phyloP scores from a whole-genome alignment of 768 basidiomycete genomes.

The Boletus vinaceobasis region DNA sequence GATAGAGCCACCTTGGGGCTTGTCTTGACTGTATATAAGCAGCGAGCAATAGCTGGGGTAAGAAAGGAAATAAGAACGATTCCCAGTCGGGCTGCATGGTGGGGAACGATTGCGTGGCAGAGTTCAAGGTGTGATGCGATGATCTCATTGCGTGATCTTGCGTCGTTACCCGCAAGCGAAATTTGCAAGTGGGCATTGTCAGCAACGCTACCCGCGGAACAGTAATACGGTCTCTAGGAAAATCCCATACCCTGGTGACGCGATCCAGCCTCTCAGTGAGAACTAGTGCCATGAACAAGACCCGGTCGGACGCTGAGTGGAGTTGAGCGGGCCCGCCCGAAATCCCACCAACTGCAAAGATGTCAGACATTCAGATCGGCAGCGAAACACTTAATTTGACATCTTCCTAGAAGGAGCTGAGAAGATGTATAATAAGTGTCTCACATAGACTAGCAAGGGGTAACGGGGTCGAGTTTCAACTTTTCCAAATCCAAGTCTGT shows the following conservation, averaged over 20 bases:
- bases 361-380: neutral
- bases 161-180: conserved; percentile 15
- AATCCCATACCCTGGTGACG: neutral
- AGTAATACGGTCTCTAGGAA: neutral
- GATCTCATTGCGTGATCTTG: conserved; percentile 32
- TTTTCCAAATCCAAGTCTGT: neutral
- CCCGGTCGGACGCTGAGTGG: neutral
- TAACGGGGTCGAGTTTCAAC: neutral
- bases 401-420: neutral
- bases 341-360: neutral
- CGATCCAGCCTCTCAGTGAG: neutral
- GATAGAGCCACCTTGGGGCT: neutral
- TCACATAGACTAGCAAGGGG: neutral
- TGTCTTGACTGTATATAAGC: conserved; percentile 6
- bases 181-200: conserved; percentile 8
- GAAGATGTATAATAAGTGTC: neutral
- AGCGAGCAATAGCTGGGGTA: neutral
- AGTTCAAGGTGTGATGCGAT: conserved; percentile 16
- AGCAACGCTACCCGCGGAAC: neutral
- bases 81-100: neutral
- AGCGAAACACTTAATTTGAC: neutral
- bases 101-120: neutral
- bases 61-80: neutral
- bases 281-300: neutral
- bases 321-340: too few relatives aligned